Percentiles rank a stretch among this genome's conserved stretches.
These are phyloP conservation scores for Flaveria trinervia DNA, from an alignment of 129 eudicot species.

Conservation along the genomic window DNA sequence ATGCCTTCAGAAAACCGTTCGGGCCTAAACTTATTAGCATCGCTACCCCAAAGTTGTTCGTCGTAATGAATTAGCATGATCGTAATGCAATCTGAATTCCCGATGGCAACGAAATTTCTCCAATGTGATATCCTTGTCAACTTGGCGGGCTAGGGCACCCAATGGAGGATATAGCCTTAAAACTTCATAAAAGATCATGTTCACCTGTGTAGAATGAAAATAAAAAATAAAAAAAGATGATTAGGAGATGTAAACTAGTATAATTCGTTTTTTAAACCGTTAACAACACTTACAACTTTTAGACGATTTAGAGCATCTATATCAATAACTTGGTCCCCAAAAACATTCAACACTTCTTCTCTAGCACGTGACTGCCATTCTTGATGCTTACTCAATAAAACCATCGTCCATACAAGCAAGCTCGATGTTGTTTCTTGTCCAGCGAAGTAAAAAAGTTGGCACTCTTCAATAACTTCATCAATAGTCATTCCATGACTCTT, in stretches of 20 bases:
- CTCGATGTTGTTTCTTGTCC: conserved; percentile 44
- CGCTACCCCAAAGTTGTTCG: conserved; percentile 32
- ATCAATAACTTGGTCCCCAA: conserved; percentile 25
- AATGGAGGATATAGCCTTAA: conserved; percentile 46
- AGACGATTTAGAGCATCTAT: conserved; percentile 29
- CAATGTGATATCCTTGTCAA: conserved; percentile 28
- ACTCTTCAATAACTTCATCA: conserved; percentile 41
- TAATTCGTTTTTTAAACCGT: neutral
- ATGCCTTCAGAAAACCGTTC: no score
- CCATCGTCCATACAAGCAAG: conserved; percentile 45
- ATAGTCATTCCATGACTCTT: conserved; percentile 31
- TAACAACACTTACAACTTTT: conserved; percentile 32
- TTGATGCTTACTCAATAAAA: conserved; percentile 39
- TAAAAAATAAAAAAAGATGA: neutral
- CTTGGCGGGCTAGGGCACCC: conserved; percentile 14
- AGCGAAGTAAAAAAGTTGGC: conserved; percentile 43
- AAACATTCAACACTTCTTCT: conserved; percentile 36
- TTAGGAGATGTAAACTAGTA: neutral
- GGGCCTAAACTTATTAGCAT: no score
- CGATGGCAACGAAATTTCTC: conserved; percentile 24
- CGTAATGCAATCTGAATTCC: conserved; percentile 21
- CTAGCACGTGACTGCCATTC: conserved; percentile 48
- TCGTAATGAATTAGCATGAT: conserved; percentile 36
- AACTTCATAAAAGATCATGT: conserved; percentile 45
- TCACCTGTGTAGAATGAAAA: conserved; percentile 25